Percentiles rank a stretch among this genome's conserved stretches.
These are phyloP conservation scores for Tulasnella sp. DNA, from an alignment of 768 basidiomycete genomes.

Conservation along the genomic window DNA sequence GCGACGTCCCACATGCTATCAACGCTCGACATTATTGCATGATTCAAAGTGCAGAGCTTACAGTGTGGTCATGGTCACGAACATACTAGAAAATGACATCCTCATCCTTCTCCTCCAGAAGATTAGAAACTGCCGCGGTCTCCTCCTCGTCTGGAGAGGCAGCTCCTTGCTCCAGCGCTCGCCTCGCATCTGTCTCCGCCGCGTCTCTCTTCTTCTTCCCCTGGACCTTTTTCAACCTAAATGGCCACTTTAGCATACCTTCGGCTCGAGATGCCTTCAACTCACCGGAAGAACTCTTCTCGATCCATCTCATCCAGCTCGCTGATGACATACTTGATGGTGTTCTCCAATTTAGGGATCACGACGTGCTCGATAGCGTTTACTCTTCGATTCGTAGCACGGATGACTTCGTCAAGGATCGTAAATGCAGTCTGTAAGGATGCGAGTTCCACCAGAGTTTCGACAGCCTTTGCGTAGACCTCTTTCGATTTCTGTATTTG, in stretches of 20 bases:
- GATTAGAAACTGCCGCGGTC: constrained; percentile 34
- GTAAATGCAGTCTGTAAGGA: constrained; percentile 96
- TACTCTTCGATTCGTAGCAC: constrained; percentile 96
- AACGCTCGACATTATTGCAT: too few species aligned
- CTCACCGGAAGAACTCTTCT: constrained; percentile 82
- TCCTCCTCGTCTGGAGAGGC: constrained; percentile 25
- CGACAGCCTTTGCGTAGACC: constrained; percentile 94
- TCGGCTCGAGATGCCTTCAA: neutral
- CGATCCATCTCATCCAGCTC: constrained; percentile 99
- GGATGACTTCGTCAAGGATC: constrained; percentile 97
- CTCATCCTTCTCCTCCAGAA: constrained; percentile 76
- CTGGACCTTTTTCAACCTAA: constrained; percentile 89
- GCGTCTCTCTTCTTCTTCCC: constrained; percentile 89
- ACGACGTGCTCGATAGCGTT: constrained; percentile 98
- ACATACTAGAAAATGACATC: constrained; percentile 74
- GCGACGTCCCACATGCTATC: too few species aligned
- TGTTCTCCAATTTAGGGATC: constrained; percentile 91
- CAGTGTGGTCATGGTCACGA: too few species aligned
- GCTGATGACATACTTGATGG: constrained; percentile 94
- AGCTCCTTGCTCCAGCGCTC: constrained; percentile 21
- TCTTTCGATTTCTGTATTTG: constrained; percentile 92
- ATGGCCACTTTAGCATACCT: constrained; percentile 16
- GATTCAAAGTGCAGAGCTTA: too few species aligned
- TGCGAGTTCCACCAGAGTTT: constrained; percentile 93
- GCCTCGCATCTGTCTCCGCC: constrained; percentile 29